These are phyloP conservation scores for Suillus bovinus DNA, from an alignment of 768 basidiomycete genomes.

Conservation along the genomic window DNA sequence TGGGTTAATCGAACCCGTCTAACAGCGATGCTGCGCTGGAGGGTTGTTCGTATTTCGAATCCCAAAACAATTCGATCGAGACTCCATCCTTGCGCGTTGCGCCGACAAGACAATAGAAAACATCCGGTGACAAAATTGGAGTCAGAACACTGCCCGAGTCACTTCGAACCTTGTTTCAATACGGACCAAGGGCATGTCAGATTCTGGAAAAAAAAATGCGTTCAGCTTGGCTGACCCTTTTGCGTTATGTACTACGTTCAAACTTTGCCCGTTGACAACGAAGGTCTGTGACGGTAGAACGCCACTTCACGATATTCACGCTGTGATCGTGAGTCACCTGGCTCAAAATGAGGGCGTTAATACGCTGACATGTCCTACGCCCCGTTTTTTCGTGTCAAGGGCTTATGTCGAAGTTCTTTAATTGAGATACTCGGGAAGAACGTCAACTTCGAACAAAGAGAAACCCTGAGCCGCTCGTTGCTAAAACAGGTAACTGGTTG, in stretches of 20 bases:
- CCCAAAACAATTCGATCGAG: not conserved
- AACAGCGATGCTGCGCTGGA: not conserved
- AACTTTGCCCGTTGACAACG: not conserved
- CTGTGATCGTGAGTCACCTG: not conserved
- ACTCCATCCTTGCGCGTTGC: not conserved
- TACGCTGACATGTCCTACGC: not conserved
- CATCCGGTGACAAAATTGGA: constrained; percentile 1
- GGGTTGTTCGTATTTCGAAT: not conserved
- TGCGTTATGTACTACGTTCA: no score
- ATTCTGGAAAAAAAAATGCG: not conserved
- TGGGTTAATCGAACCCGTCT: not conserved
- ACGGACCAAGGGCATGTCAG: not conserved
- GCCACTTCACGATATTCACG: not conserved
- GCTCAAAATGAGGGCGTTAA: constrained; percentile 1
- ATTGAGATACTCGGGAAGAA: not conserved
- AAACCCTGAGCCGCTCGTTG: constrained; percentile 3
- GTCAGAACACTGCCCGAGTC: no score
- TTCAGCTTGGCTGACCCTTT: not conserved
- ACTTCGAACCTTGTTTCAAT: not conserved
- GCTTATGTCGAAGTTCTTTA: not conserved
- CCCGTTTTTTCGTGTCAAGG: constrained; percentile 2
- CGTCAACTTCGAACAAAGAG: not conserved
- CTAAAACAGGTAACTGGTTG: not conserved
- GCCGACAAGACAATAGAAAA: not conserved
- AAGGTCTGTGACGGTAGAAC: not conserved